Base-by-base conservation (phyloP, 441 rosid genomes). In the Biscutella laevigata region DNA sequence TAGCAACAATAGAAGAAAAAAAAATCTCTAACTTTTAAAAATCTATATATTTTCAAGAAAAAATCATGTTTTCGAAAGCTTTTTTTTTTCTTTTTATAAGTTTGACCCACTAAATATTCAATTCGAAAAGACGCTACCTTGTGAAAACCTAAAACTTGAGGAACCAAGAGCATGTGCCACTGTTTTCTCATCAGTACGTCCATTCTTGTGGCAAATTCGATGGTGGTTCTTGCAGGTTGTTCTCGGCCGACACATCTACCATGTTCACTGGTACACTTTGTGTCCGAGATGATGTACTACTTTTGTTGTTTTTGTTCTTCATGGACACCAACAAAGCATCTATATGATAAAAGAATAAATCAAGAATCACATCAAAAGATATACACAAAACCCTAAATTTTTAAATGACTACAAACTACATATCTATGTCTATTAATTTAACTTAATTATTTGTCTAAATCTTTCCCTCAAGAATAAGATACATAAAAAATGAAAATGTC, bases 181-280 rank as follows among this genome's bases (percentile, higher is more conserved):
- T 58, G 55, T 58, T 36, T 22, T 22, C n/a, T 26, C 25, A 13
- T 80, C 75, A 88, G 45, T 85, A 88, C 7, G 88, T 78, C 95
- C 97, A 86, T 53, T 88, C 97, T 6, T 80, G 89, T 32, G 95
- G 97, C 33, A 88, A 71, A 66, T 58, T 69, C 10, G 73, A 54
- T 15, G 49, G 55, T 51, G 32, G 60, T 16, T 80, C 92, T 57
- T 72, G n/a, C n/a, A n/a, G 67, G 45, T 72, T 65, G 25, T 65
- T 76, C 49, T 50, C 45, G n/a, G 61, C 70, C 49, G 77, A 77
- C 64, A 17, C 73, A 52, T 71, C 13, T 67, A 20, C n/a, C 9
- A 68, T 26, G 34, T 67, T 76, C 37, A 49, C 37, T 66, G 55
- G 27, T 51, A 30, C 65, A 68, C 62, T 51, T 50, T 67, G 73